Evolutionary conservation across 2,329 filamentous ascomycete species (phyloP), one percentile per base, ranked within the genome.

Genomic region (Ascochyta viciae-villosae): DNA sequence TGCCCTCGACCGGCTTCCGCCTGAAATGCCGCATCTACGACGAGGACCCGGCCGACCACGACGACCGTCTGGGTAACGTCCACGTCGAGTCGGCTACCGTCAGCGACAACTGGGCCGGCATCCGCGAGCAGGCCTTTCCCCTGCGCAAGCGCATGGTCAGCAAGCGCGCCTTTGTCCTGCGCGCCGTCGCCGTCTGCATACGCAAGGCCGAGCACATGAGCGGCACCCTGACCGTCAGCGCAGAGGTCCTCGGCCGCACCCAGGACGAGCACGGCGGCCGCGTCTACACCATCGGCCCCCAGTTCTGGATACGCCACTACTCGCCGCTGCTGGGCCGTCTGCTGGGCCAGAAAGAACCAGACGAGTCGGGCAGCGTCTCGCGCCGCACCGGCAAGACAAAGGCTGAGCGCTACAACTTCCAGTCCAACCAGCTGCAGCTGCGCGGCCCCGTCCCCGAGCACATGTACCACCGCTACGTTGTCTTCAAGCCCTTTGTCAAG

Each of bases 391-490:
- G 69, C 41, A 74, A 70, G 54, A 52, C 65, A 10, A 74, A 82
- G 61, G 82, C 86, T 3, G 84, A 90, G 68, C 88, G 87, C 80
- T 94, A 94, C 72, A 91, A 95, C 75, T 98, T 98, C 77, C 93
- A 96, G 81, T 91, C 94, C 35, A 93, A 92, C 73, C 90, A 97
- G 74, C 87, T 97, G 68, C 94, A 97, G 73, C 83, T 98, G 7
- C 82, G 85, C 41, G 94, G 94, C 0, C 94, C 94, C 0, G 89
- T 95, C 0, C 93, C 94, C 0, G 80, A 86, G 2, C 81, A 87
- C 59, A 81, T 98, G 31, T 96, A 96, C 74, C 93, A 97, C 74
- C 89, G 92, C 63, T 98, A 90, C 70, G 93, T 97, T 54, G 93
- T 96, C 74, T 97, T 97, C 77, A 89, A 87, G 53, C 92, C 93